phyloP scores from a whole-genome alignment of 192 early-diverging fungal species.

The Dissophora globulifera region DNA sequence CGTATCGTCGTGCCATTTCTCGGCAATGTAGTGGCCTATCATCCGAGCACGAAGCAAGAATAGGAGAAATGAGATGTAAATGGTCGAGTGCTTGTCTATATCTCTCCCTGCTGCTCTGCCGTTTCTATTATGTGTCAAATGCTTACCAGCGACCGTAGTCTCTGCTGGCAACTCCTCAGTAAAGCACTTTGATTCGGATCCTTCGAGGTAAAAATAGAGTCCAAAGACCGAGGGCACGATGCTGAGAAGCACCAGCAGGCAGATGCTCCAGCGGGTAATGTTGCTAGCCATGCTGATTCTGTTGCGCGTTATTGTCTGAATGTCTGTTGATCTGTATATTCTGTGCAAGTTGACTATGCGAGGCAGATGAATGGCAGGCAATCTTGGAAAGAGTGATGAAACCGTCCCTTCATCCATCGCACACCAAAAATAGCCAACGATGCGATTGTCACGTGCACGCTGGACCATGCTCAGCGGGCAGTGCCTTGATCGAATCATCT shows the following conservation, averaged over 20 bases:
- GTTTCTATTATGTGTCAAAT: no score
- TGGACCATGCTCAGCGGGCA: no score
- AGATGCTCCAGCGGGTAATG: constrained; percentile 41
- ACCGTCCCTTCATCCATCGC: no score
- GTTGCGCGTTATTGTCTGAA: no score
- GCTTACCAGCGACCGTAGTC: constrained; percentile 82
- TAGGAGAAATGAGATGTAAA: no score
- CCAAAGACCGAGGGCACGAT: constrained; percentile 52
- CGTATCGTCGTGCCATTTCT: constrained; percentile 78
- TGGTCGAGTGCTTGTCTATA: no score
- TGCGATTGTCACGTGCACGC: no score
- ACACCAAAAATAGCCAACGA: no score
- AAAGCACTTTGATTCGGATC: constrained; percentile 90
- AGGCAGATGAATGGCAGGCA: neutral
- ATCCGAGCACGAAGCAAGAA: no score
- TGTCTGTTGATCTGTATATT: neutral
- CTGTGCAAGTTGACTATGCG: neutral
- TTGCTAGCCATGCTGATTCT: constrained; percentile 51
- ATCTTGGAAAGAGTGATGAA: no score
- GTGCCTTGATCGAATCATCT: no score
- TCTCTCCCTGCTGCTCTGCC: neutral
- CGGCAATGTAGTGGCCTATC: constrained; percentile 79
- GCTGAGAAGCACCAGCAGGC: constrained; percentile 49
- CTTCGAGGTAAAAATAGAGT: constrained; percentile 94
- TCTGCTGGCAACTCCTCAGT: constrained; percentile 93